Percentiles rank a stretch among this genome's conserved stretches.
phyloP scores from a whole-genome alignment of 2,329 filamentous ascomycete genomes.

The Sporothrix luriei region DNA sequence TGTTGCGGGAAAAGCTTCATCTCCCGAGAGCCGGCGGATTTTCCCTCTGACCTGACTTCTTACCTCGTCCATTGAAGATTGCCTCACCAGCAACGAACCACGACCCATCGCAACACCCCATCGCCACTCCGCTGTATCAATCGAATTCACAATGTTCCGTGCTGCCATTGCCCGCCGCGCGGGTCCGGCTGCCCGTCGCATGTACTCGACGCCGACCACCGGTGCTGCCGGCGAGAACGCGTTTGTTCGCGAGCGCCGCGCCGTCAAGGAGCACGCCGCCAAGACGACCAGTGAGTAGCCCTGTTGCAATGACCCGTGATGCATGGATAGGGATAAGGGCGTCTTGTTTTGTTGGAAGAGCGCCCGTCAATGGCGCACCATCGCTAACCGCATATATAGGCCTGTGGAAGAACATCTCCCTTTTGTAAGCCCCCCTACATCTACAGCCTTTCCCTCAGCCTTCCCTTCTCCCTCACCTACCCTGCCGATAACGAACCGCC shows the following conservation, averaged over 20 bases:
- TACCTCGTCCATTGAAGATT: constrained; percentile 20
- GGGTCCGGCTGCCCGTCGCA: constrained; percentile 34
- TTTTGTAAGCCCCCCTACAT: constrained; percentile 70
- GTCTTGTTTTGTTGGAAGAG: background rate
- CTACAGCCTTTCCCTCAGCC: too few relatives aligned
- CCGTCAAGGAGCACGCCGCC: constrained; percentile 87
- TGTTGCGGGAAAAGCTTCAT: constrained; percentile 35
- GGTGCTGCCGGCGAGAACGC: constrained; percentile 66
- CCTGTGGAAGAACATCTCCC: constrained; percentile 91
- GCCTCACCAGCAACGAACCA: constrained; percentile 10
- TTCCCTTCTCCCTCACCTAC: background rate
- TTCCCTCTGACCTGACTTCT: constrained; percentile 17
- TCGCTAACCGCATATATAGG: constrained; percentile 58
- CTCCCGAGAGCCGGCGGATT: constrained; percentile 33
- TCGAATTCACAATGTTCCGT: constrained; percentile 34
- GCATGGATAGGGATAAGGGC: background rate
- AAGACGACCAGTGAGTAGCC: constrained; percentile 74
- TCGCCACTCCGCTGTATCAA: constrained; percentile 14
- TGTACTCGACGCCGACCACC: constrained; percentile 34
- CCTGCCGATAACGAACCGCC: background rate
- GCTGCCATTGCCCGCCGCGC: constrained; percentile 33
- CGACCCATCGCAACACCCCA: constrained; percentile 5
- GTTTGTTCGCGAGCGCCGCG: constrained; percentile 89
- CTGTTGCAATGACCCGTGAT: background rate
- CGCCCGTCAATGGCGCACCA: background rate